A percentile compares a stretch with the other conserved stretches of the same genome.
phyloP scores from a whole-genome alignment of 768 basidiomycete genomes.

The Termitomyces sp. region DNA sequence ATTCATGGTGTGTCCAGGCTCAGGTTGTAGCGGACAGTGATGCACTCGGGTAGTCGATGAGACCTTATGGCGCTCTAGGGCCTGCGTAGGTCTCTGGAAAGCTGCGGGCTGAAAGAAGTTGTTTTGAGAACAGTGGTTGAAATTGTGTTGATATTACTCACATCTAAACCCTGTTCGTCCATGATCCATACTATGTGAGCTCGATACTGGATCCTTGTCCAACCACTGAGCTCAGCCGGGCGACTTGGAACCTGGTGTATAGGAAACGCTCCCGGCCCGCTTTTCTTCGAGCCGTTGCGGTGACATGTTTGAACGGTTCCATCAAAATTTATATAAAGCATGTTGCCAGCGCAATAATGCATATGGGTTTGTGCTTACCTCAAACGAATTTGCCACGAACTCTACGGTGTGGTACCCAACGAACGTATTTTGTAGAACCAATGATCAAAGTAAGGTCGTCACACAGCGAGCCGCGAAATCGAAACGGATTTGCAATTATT shows the following conservation, averaged over 20 bases:
- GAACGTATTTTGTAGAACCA: background rate
- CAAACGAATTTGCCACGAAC: background rate
- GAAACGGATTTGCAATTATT: background rate
- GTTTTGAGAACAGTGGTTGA: background rate
- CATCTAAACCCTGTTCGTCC: conserved; percentile 54
- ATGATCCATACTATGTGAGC: conserved; percentile 47
- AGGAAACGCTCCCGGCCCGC: conserved; percentile 8
- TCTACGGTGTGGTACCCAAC: background rate
- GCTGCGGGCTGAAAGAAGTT: conserved; percentile 36
- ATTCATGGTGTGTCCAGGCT: conserved; percentile 10
- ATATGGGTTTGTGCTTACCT: background rate
- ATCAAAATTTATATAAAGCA: background rate
- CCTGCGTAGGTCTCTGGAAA: conserved; percentile 41
- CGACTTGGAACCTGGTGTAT: conserved; percentile 35
- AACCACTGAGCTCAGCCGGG: conserved; percentile 56
- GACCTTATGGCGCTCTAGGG: conserved; percentile 49
- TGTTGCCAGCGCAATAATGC: background rate
- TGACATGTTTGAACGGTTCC: conserved; percentile 1
- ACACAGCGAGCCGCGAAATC: background rate
- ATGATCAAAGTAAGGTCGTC: background rate
- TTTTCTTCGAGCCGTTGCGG: conserved; percentile 13
- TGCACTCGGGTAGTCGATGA: conserved; percentile 23
- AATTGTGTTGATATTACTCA: conserved; percentile 26
- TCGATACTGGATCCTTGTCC: conserved; percentile 20
- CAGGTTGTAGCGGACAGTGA: conserved; percentile 28